These are phyloP conservation scores for Aschersonia sp. DNA, from an alignment of 2,329 filamentous ascomycete genomes.

Conservation along the genomic window DNA sequence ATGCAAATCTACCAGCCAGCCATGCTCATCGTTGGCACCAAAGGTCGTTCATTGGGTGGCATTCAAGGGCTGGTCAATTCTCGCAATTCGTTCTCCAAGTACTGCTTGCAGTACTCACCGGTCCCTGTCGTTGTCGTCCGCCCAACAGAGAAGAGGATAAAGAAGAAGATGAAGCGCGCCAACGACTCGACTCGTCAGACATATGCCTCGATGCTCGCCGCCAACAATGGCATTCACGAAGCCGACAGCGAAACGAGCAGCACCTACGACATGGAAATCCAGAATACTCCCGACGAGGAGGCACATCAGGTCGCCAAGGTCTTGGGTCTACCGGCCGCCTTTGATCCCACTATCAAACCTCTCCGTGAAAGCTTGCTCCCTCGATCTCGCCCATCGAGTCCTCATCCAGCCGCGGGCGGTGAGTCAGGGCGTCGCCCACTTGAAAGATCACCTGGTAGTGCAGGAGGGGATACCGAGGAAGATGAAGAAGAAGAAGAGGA, in stretches of 20 bases:
- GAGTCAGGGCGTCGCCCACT: constrained; percentile 7
- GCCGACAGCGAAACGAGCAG: constrained; percentile 39
- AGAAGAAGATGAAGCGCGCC: constrained; percentile 76
- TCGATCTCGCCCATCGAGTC: constrained; percentile 9
- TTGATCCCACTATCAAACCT: constrained; percentile 49
- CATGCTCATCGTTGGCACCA: constrained; percentile 80
- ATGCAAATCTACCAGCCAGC: constrained; percentile 86
- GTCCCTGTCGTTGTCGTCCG: constrained; percentile 88
- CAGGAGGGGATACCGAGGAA: constrained; percentile 24
- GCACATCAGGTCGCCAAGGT: constrained; percentile 50
- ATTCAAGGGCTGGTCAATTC: constrained; percentile 72
- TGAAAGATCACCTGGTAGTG: constrained; percentile 17
- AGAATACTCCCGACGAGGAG: constrained; percentile 44
- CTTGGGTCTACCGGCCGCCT: constrained; percentile 44
- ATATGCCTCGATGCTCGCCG: constrained; percentile 64
- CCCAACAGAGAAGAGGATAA: constrained; percentile 72
- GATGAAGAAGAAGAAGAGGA: constrained; percentile 23
- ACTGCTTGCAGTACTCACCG: constrained; percentile 84
- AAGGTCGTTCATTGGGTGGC: constrained; percentile 69
- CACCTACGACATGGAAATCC: constrained; percentile 38
- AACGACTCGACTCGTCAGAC: constrained; percentile 62
- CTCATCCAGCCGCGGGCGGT: constrained; percentile 6
- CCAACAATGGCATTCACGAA: constrained; percentile 41
- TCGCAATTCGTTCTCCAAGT: constrained; percentile 77
- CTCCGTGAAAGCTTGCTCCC: constrained; percentile 19